phyloP scores from a whole-genome alignment of 23 red algal genomes.

The Gracilariopsis chorda region DNA sequence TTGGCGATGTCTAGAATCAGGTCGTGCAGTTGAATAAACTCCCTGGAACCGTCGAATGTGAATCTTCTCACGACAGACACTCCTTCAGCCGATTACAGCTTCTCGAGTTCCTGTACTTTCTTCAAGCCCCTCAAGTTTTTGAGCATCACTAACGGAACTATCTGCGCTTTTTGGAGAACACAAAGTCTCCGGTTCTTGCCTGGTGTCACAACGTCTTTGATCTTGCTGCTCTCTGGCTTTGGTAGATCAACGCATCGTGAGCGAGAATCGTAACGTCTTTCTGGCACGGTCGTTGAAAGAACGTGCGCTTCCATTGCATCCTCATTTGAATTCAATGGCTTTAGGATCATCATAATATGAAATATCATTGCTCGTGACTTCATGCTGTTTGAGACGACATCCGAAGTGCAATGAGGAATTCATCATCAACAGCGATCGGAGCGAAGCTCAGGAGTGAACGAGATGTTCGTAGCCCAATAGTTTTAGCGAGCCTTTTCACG shows the following conservation, averaged over 20 bases:
- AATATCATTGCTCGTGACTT: background rate
- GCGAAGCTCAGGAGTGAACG: slow-evolving; percentile 3
- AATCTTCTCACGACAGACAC: too few species aligned
- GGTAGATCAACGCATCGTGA: background rate
- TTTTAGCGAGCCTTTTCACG: slow-evolving; percentile 13
- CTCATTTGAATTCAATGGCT: background rate
- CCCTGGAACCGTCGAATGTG: too few species aligned
- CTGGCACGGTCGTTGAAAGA: background rate
- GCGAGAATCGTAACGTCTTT: background rate
- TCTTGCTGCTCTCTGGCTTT: background rate
- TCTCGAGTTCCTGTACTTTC: too few species aligned
- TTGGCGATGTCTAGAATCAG: too few species aligned
- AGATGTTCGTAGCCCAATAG: slow-evolving; percentile 11
- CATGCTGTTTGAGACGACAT: background rate
- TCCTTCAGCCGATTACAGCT: too few species aligned
- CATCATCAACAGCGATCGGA: slow-evolving; percentile 8
- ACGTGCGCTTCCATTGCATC: background rate
- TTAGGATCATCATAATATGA: background rate
- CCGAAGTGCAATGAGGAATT: slow-evolving; percentile 17
- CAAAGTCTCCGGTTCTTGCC: slow-evolving; percentile 2
- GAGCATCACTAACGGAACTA: too few species aligned
- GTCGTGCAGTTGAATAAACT: too few species aligned
- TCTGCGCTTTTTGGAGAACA: too few species aligned
- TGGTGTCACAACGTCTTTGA: background rate
- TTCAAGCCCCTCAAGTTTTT: too few species aligned